phyloP scores from a whole-genome alignment of 2,329 filamentous ascomycete genomes.

The Aspergillus sp. region DNA sequence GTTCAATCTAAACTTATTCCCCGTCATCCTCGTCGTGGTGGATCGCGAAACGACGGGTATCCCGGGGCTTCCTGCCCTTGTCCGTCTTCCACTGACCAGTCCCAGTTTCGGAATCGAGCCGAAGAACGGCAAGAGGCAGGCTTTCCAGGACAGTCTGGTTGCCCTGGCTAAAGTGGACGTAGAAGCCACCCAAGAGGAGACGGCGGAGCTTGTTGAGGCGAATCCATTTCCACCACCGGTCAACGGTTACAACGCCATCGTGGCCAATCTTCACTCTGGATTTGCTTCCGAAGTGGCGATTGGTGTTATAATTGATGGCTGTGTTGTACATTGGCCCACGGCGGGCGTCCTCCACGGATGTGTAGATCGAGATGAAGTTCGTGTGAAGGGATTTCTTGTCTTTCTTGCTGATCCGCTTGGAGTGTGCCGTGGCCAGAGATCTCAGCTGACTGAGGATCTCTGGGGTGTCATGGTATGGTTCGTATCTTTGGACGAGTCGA shows the following conservation, averaged over 20 bases:
- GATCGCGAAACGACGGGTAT: too few relatives aligned
- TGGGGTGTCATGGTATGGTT: constrained; percentile 58
- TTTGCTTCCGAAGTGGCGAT: constrained; percentile 55
- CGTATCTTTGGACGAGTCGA: constrained; percentile 56
- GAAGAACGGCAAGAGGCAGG: constrained; percentile 43
- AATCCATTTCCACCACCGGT: constrained; percentile 68
- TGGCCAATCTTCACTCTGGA: constrained; percentile 54
- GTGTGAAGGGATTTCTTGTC: constrained; percentile 61
- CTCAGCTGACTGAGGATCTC: constrained; percentile 55
- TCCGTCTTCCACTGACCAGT: background rate
- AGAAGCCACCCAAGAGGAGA: constrained; percentile 55
- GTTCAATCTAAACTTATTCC: too few relatives aligned
- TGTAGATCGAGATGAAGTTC: constrained; percentile 60
- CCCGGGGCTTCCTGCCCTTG: too few relatives aligned
- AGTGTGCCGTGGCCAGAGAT: constrained; percentile 53
- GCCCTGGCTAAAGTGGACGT: constrained; percentile 54
- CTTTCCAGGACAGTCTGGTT: constrained; percentile 57
- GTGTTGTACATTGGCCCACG: constrained; percentile 61
- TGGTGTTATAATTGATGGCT: constrained; percentile 55
- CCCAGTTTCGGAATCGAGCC: background rate
- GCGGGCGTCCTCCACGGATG: constrained; percentile 59
- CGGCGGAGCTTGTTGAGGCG: constrained; percentile 56
- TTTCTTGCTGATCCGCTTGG: constrained; percentile 58
- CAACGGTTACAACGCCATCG: constrained; percentile 56
- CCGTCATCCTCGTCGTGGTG: background rate